Percentiles rank a stretch among this genome's conserved stretches.
phyloP scores from a whole-genome alignment of 1,284 basidiomycete genomes.

The Inonotus obliquus region DNA sequence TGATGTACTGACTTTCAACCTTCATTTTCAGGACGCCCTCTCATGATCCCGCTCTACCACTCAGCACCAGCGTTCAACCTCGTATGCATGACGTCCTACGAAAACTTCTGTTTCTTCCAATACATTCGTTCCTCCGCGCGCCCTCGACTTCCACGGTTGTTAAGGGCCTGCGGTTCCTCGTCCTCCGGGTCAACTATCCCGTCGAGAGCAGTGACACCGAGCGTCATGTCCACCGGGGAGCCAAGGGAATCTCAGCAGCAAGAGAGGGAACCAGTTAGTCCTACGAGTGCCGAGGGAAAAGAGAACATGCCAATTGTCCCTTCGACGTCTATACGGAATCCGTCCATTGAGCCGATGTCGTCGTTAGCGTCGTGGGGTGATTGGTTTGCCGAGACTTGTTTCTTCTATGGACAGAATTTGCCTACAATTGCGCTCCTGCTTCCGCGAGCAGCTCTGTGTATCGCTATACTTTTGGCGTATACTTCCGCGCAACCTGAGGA shows the following conservation, averaged over 20 bases:
- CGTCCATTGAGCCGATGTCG: slow-evolving; percentile 4
- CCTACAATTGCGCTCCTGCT: slow-evolving; percentile 72
- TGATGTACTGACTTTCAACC: not conserved
- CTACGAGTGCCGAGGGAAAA: not conserved
- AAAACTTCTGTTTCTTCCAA: slow-evolving; percentile 77
- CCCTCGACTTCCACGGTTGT: slow-evolving; percentile 21
- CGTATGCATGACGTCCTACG: slow-evolving; percentile 71
- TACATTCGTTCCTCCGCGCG: slow-evolving; percentile 71
- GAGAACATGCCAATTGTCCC: slow-evolving; percentile 4
- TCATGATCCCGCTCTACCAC: slow-evolving; percentile 76
- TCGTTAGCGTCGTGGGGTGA: slow-evolving; percentile 34
- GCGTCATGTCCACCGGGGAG: slow-evolving; percentile 10
- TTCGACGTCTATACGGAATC: not conserved
- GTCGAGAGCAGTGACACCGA: slow-evolving; percentile 12
- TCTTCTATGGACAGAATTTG: slow-evolving; percentile 74
- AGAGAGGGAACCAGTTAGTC: slow-evolving; percentile 8
- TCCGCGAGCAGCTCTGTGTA: slow-evolving; percentile 70
- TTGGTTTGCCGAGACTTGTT: slow-evolving; percentile 73
- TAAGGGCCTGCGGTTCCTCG: slow-evolving; percentile 11
- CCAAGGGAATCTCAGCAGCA: slow-evolving; percentile 10
- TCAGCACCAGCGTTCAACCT: slow-evolving; percentile 72
- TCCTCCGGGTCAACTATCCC: slow-evolving; percentile 12
- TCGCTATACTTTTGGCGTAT: slow-evolving; percentile 68
- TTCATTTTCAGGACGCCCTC: slow-evolving; percentile 63
- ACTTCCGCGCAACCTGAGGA: slow-evolving; percentile 44